A percentile compares a stretch with the other conserved stretches of the same genome.
Conservation (phyloP, 805 yeast genomes). For the Osmozyma mogii region DNA sequence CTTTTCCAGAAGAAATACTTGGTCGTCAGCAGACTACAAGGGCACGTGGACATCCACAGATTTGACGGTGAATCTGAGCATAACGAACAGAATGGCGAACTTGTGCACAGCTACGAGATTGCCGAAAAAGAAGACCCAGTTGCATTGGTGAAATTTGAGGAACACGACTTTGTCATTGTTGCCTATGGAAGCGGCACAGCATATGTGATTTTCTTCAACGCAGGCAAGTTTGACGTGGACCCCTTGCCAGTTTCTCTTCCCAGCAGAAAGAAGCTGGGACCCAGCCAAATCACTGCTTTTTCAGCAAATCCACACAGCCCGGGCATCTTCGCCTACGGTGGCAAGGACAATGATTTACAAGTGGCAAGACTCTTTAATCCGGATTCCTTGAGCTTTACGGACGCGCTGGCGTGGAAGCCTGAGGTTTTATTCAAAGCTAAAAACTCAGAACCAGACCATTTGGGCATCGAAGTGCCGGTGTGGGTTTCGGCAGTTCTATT, state of each 20-base stretch:
- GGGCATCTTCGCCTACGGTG: constrained; percentile 72
- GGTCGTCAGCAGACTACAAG: constrained; percentile 37
- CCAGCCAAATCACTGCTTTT: constrained; percentile 39
- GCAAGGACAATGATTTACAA: constrained; percentile 70
- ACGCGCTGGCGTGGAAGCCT: constrained; percentile 7
- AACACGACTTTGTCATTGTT: constrained; percentile 27
- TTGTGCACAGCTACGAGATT: constrained; percentile 24
- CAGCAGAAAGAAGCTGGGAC: constrained; percentile 1
- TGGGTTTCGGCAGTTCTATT: constrained; percentile 61
- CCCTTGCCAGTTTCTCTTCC: constrained; percentile 18
- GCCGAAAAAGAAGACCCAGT: constrained; percentile 23
- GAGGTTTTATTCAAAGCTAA: constrained; percentile 57
- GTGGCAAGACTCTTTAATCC: constrained; percentile 32
- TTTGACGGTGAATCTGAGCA: constrained; percentile 13
- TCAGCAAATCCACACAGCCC: constrained; percentile 38
- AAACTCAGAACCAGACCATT: constrained; percentile 71
- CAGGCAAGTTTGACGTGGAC: constrained; percentile 19
- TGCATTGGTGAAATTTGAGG: constrained; percentile 20
- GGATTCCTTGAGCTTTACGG: constrained; percentile 16
- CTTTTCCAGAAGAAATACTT: constrained; percentile 26
- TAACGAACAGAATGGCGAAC: constrained; percentile 29
- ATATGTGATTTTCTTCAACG: constrained; percentile 29
- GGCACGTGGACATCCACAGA: constrained; percentile 35
- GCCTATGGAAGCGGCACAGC: constrained; percentile 42
- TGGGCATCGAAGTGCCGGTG: constrained; percentile 77